Evolutionary conservation across 148 eudicot species (phyloP).

Genomic region (Nyssa sinensis): DNA sequence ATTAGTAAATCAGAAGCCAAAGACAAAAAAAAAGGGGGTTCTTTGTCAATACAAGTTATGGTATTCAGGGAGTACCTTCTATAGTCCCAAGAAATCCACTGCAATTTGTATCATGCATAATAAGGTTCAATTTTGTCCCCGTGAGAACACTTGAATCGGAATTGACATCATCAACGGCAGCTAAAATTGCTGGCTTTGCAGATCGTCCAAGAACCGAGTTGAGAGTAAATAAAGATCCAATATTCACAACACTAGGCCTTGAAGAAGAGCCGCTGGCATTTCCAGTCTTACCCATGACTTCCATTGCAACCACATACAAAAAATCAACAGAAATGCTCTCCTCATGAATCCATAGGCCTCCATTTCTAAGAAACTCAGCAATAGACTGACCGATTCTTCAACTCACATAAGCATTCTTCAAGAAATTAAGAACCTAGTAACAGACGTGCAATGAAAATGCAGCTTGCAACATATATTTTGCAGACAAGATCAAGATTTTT

Average conservation of each 20-base stretch:
- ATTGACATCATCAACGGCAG: constrained; percentile 72
- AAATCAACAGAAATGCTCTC: constrained; percentile 21
- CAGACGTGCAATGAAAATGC: background rate
- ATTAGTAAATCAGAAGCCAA: background rate
- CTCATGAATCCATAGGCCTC: constrained; percentile 9
- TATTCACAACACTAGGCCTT: constrained; percentile 51
- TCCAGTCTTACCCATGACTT: constrained; percentile 22
- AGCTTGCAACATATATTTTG: background rate
- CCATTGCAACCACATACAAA: constrained; percentile 29
- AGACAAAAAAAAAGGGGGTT: no score
- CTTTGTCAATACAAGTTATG: constrained; percentile 4
- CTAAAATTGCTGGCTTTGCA: constrained; percentile 58
- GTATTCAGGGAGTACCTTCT: constrained; percentile 47
- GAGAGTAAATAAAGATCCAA: constrained; percentile 68
- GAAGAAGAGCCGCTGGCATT: constrained; percentile 23
- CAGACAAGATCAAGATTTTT: constrained; percentile 3
- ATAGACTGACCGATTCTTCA: constrained; percentile 10
- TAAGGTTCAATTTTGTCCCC: constrained; percentile 51
- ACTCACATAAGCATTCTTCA: constrained; percentile 11
- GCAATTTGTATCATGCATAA: constrained; percentile 66
- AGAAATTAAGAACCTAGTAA: background rate
- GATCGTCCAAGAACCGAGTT: constrained; percentile 70
- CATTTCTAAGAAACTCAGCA: constrained; percentile 17
- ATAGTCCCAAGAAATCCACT: constrained; percentile 75
- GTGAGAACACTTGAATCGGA: constrained; percentile 47